Percentiles rank a stretch among this genome's conserved stretches.
Evolutionary conservation across 352 stramenopile species (phyloP).

Genomic region (Globisporangium ultimum): DNA sequence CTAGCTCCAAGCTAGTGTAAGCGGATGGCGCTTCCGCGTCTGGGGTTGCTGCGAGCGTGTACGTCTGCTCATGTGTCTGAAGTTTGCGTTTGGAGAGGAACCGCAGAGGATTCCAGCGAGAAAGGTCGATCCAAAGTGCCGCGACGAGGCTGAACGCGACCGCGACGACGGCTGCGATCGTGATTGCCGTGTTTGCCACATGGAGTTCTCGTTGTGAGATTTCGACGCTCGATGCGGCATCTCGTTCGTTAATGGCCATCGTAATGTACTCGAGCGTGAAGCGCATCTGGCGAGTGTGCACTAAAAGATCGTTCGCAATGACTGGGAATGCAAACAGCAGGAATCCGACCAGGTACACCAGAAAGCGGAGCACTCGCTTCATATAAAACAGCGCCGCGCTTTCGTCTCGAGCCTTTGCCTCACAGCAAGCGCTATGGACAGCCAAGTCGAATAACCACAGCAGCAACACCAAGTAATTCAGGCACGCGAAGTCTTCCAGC

Average conservation of each 20-base stretch:
- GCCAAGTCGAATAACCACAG: constrained; percentile 16
- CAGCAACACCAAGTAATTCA: constrained; percentile 21
- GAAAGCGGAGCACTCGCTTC: constrained; percentile 17
- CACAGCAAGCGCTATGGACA: no score
- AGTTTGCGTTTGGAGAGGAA: neutral
- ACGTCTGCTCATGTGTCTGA: neutral
- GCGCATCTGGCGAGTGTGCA: constrained; percentile 31
- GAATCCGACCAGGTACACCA: constrained; percentile 28
- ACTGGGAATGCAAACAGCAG: constrained; percentile 20
- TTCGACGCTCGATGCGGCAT: constrained; percentile 20
- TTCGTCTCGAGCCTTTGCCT: constrained; percentile 3
- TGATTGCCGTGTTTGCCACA: constrained; percentile 11
- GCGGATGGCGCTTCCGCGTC: no score
- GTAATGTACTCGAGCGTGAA: constrained; percentile 48
- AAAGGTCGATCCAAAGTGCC: constrained; percentile 21
- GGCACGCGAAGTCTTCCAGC: constrained; percentile 37
- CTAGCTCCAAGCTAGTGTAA: no score
- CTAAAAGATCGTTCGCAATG: constrained; percentile 29
- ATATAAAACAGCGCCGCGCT: constrained; percentile 5
- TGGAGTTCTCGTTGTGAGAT: constrained; percentile 26
- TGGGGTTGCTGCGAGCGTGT: neutral
- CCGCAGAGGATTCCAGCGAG: constrained; percentile 25
- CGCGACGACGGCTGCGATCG: constrained; percentile 12
- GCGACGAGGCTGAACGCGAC: constrained; percentile 20
- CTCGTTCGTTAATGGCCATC: constrained; percentile 32